Evolutionary conservation across 78 protist genomes (phyloP), one percentile per base, ranked within the genome.

Genomic region (Dictyostelium capitatum): DNA sequence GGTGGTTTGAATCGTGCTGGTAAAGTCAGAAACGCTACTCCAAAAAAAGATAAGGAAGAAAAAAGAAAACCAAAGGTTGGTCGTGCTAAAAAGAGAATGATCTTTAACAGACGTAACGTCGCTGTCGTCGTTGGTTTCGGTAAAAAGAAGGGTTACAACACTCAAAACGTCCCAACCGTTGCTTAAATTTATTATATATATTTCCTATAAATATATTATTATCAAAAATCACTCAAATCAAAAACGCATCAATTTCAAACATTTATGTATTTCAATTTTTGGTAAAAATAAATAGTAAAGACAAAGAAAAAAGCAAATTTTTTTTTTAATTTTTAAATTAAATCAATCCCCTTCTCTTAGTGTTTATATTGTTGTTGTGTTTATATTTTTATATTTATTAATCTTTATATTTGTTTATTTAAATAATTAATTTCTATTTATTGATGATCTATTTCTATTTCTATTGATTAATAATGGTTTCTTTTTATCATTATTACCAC

Each of bases 1-100:
- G 99, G 99, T 77, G 96, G 98, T 78, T 96, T 98, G 90, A 96
- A 98, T 59, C 97, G 98, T 79, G 98, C 99, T 79, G 99, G 99
- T 93, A 98, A 98, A 95, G 99, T 98, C 91, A 82, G 97, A 67
- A 95, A 94, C 83, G 97, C 97, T 83, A 97, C 98, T 37, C 98
- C 98, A 62, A 97, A 97, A 83, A 97, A 97, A 11, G 97, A 78
- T 6, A 92, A 93, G 91, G 67, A 79, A 79, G 97, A 83, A 69
- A 94, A 92, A 90, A 97, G 97, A 94, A 83, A 85, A 85, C 87
- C 89, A 80, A 37, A 48, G 80, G 80, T 73, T 75, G 99, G 99
- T 77, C 97, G 99, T 83, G 97, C 98, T 79, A 89, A 96, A 95
- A 96, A 97, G 90, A 89, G 99, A 70, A 46, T 89, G 89, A 95